phyloP scores from a whole-genome alignment of 768 basidiomycete genomes.

The Amanita phalloides region DNA sequence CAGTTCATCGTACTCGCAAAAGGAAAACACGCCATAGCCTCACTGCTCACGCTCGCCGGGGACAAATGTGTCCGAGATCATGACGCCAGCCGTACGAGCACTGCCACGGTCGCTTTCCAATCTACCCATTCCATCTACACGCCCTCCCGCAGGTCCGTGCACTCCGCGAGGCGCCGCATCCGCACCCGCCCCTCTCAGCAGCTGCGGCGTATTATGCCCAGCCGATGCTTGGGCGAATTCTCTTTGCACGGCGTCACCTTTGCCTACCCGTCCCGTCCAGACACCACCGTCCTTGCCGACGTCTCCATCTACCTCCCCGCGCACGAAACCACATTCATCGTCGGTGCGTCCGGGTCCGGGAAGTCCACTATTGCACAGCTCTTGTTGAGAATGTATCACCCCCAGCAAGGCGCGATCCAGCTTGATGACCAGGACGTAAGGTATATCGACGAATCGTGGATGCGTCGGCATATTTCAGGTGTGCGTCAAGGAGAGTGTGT shows the following conservation, averaged over 20 bases:
- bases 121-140: slow-evolving; percentile 17
- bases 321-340: slow-evolving; percentile 81
- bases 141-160: slow-evolving; percentile 44
- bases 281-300: slow-evolving; percentile 52
- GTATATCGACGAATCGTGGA: slow-evolving; percentile 63
- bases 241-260: slow-evolving; percentile 67
- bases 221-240: slow-evolving; percentile 62
- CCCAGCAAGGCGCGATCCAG: slow-evolving; percentile 51
- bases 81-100: background rate
- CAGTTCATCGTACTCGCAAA: slow-evolving; percentile 67
- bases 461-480: slow-evolving; percentile 58
- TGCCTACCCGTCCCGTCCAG: slow-evolving; percentile 72
- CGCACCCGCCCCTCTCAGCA: slow-evolving; percentile 4
- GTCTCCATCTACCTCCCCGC: slow-evolving; percentile 61
- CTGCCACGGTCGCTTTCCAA: slow-evolving; percentile 5
- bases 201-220: slow-evolving; percentile 59
- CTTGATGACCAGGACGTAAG: slow-evolving; percentile 77
- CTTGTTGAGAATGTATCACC: slow-evolving; percentile 69
- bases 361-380: slow-evolving; percentile 87
- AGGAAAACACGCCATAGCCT: slow-evolving; percentile 75
- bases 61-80: slow-evolving; percentile 20
- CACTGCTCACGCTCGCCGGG: slow-evolving; percentile 51
- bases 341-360: slow-evolving; percentile 85
- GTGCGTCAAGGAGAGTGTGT: slow-evolving; percentile 72
- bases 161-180: slow-evolving; percentile 22